Base-by-base conservation (phyloP, 2,329 filamentous ascomycete species). In the Sclerotinia glacialis region DNA sequence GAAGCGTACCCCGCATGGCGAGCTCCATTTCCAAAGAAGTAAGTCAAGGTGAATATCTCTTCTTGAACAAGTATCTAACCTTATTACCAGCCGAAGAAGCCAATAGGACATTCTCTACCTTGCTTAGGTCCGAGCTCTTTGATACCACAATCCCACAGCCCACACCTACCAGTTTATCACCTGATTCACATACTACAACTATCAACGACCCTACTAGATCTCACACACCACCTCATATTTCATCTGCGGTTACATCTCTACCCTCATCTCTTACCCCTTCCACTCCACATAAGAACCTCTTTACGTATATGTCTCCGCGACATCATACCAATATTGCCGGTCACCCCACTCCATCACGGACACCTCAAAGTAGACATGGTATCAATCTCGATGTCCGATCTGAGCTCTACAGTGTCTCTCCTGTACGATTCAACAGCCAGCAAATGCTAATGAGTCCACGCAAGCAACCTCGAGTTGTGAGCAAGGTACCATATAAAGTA, bases 401-500 rank as follows among this genome's bases (percentile, higher is more conserved):
- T 14, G 95, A 99, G 73, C 89, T 98, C 46, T 99, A 99, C 80
- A 98, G 93, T 76, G 78, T 98, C 47, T 98, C 95, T 0, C 95
- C 95, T 0, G 94, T 99, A 70, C 90, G 95, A 64, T 92, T 93
- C 73, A 91, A 91, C 66, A 97, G 93, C 73, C 95, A 98, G 75
- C 90, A 92, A 67, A 96, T 99, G 84, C 85, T 99, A 0, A 84
- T 98, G 18, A 96, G 91, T 65, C 93, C 94, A 2, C 86, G 93
- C 69, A 92, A 95, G 73, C 92, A 95, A 70, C 92, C 94, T 2
- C 85, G 95, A 71, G 90, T 92, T 40, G 92, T 99, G 26, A 94
- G 92, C 78, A 98, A 98, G 78, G 94, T 98, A 0, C 95, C 95
- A 0, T 99, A 96, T 79, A 99, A 99, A 78, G 95, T 99, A 1